These are phyloP conservation scores for Cryphonectria parasitica DNA, from an alignment of 2,329 filamentous ascomycete genomes.

Conservation along the genomic window DNA sequence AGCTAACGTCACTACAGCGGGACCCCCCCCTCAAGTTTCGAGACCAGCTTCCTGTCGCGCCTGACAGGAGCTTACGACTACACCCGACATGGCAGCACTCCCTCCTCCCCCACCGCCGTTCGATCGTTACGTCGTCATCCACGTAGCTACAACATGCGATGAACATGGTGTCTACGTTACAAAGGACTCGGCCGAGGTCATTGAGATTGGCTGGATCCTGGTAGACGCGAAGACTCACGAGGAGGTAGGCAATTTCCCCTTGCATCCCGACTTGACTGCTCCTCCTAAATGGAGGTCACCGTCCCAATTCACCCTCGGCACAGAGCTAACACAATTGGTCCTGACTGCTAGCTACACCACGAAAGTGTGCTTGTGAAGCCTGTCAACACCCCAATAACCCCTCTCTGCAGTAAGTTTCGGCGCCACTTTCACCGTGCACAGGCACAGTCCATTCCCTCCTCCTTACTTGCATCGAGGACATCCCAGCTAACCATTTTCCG, in stretches of 20 bases:
- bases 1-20: slow-evolving; percentile 22
- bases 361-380: slow-evolving; percentile 98
- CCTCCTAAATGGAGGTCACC: slow-evolving; percentile 14
- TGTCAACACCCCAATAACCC: slow-evolving; percentile 97
- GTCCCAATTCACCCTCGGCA: not conserved
- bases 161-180: slow-evolving; percentile 99
- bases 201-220: slow-evolving; percentile 98
- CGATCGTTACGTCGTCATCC: slow-evolving; percentile 97
- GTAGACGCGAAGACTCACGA: slow-evolving; percentile 89
- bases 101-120: slow-evolving; percentile 68
- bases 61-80: slow-evolving; percentile 17
- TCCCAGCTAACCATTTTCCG: slow-evolving; percentile 3
- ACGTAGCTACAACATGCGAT: slow-evolving; percentile 98
- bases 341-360: slow-evolving; percentile 74
- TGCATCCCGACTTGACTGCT: slow-evolving; percentile 12
- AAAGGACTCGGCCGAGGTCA: slow-evolving; percentile 98
- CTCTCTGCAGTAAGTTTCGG: slow-evolving; percentile 87
- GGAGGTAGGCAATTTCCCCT: slow-evolving; percentile 66
- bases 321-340: slow-evolving; percentile 7
- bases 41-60: slow-evolving; percentile 13
- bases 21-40: slow-evolving; percentile 4
- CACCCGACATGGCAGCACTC: slow-evolving; percentile 48
- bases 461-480: slow-evolving; percentile 15
- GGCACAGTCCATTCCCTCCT: not conserved
- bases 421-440: slow-evolving; percentile 19